Conservation (phyloP, 2,329 filamentous ascomycete species). For the Talaromyces verruculosus region DNA sequence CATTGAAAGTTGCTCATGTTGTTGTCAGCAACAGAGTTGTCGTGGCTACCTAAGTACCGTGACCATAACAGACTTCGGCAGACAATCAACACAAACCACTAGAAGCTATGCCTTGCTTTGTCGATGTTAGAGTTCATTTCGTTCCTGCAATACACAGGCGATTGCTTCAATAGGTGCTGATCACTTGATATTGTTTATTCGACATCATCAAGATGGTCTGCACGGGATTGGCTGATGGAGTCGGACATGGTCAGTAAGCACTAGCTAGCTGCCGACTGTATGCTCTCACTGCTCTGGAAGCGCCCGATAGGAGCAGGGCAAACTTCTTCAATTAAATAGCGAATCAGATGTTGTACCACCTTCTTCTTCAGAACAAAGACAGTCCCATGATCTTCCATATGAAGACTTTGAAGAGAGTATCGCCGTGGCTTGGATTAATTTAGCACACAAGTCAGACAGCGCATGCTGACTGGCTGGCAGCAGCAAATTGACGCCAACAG, state of each 20-base stretch:
- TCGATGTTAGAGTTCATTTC: neutral
- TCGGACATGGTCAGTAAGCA: neutral
- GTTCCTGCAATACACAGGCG: neutral
- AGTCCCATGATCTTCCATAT: neutral
- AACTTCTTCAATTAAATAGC: neutral
- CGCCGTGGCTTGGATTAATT: conserved; percentile 1
- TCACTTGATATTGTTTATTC: neutral
- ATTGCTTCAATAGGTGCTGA: neutral
- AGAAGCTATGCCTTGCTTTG: neutral
- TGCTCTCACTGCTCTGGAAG: neutral
- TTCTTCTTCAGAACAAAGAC: neutral
- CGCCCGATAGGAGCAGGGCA: neutral
- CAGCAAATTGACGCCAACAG: conserved; percentile 4
- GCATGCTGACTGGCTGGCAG: neutral
- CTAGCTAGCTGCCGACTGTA: neutral
- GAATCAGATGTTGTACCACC: neutral
- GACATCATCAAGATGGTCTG: neutral
- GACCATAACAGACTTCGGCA: neutral
- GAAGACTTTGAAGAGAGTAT: neutral
- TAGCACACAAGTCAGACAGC: neutral
- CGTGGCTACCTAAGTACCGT: neutral
- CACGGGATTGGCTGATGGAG: neutral
- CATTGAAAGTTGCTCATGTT: neutral
- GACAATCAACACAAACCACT: neutral
- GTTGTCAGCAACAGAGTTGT: neutral